Percentiles rank a stretch among this genome's conserved stretches.
phyloP scores from a whole-genome alignment of 2,329 filamentous ascomycete genomes.

The Lachnellula occidentalis region DNA sequence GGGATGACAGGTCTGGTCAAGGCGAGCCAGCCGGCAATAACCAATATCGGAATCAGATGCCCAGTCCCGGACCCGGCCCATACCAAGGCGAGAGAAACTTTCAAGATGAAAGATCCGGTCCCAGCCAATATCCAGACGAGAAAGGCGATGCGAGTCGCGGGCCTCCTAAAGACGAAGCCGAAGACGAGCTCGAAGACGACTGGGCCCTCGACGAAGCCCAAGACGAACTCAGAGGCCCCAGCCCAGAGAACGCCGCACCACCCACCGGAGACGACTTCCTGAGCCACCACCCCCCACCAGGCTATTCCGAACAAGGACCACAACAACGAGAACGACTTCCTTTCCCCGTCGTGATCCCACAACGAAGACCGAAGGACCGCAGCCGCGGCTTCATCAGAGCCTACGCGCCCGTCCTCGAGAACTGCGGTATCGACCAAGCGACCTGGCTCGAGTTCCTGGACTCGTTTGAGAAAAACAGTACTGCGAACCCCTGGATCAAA shows the following conservation, averaged over 20 bases:
- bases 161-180: neutral
- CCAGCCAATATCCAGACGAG: neutral
- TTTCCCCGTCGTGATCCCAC: constrained; percentile 42
- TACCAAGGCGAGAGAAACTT: neutral
- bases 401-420: constrained; percentile 42
- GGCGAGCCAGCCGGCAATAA: too few species aligned
- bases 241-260: neutral
- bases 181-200: neutral
- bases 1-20: too few species aligned
- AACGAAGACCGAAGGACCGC: constrained; percentile 43
- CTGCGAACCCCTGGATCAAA: constrained; percentile 34
- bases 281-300: constrained; percentile 1
- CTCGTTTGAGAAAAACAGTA: constrained; percentile 39
- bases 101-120: neutral
- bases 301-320: neutral
- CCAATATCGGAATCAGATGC: neutral
- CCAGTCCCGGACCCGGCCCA: neutral
- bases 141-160: neutral
- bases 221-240: constrained; percentile 1
- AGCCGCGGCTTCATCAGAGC: constrained; percentile 45
- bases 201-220: constrained; percentile 12
- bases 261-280: constrained; percentile 1
- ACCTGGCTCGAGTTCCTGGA: constrained; percentile 44
- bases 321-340: neutral
- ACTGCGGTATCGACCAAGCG: constrained; percentile 41